Evolutionary conservation across 1,139 yeast genomes (phyloP).

Genomic region (Candida sanyaensis): DNA sequence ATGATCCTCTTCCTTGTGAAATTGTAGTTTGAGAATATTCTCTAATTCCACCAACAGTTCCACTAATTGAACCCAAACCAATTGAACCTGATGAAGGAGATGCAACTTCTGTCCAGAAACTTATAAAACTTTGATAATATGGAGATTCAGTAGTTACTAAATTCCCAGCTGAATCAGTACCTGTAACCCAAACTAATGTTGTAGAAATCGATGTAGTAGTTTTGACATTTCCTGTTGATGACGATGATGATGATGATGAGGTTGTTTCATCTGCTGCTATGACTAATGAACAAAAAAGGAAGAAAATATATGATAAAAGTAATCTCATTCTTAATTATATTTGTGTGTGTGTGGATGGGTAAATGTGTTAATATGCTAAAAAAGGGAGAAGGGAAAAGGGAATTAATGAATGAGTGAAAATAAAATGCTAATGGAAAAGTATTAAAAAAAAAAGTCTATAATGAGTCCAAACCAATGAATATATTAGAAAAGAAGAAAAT

Average conservation of each 20-base stretch:
- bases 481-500: not conserved
- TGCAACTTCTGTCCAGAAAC: slow-evolving; percentile 30
- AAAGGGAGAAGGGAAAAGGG: not conserved
- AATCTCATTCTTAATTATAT: not conserved
- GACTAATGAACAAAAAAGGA: slow-evolving; percentile 10
- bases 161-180: slow-evolving; percentile 43
- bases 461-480: not conserved
- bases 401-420: not conserved
- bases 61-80: slow-evolving; percentile 54
- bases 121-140: slow-evolving; percentile 51
- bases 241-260: slow-evolving; percentile 9
- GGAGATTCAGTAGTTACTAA: slow-evolving; percentile 40
- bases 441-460: not conserved
- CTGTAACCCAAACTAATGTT: slow-evolving; percentile 58
- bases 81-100: slow-evolving; percentile 51
- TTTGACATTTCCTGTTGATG: slow-evolving; percentile 13
- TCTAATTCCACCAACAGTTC: slow-evolving; percentile 58
- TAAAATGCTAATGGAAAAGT: not conserved
- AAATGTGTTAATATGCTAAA: not conserved
- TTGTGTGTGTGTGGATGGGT: too few species aligned
- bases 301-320: slow-evolving; percentile 2
- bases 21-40: slow-evolving; percentile 29
- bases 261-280: slow-evolving; percentile 12
- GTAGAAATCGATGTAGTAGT: slow-evolving; percentile 22
- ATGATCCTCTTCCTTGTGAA: slow-evolving; percentile 8